Evolutionary conservation across 148 eudicot genomes (phyloP), one percentile per base, ranked within the genome.

Genomic region (Suaeda aralocaspica): DNA sequence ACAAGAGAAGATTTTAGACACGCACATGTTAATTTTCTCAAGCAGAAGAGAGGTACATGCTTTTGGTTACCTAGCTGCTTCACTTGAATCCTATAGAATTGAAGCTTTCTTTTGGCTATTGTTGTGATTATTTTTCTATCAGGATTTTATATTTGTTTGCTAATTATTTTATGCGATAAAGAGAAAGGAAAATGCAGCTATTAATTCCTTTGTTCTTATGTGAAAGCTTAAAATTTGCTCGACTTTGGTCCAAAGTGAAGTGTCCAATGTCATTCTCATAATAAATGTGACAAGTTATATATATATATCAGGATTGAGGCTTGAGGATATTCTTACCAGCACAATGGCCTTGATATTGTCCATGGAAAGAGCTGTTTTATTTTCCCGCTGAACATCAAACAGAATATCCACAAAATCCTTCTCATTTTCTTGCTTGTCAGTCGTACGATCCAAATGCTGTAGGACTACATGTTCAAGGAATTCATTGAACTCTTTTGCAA

Each of bases 331-430:
- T 44, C 78, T 67, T 71, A 79, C 83, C 71, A 74, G 15, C 45
- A 77, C 13, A 34, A 83, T 13, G 11, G 66, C 83, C 68, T 80
- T 83, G 59, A 83, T 80, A 77, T 65, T 68, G 19, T 83, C 76
- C 60, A 45, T 83, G 28, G 77, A 62, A 70, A 73, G 69, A 21
- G 73, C 81, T 65, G 14, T 18, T 30, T 64, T 28, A 19, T 62
- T 67, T 16, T 72, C 81, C 69, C 61, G 59, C 36, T 75, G 81
- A 69, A 69, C 58, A n/a, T 77, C 79, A 13, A 80, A 73, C 66
- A 83, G 61, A 46, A 80, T 52, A 77, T 74, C 79, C 30, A 83
- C 81, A 65, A 83, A 75, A 50, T 83, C 83, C 49, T 68, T 64
- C 2, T 14, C 42, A 24, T 24, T 66, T 18, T 69, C 75, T 16